Base-by-base conservation (phyloP, 306 rosid species). In the Morella rubra region DNA sequence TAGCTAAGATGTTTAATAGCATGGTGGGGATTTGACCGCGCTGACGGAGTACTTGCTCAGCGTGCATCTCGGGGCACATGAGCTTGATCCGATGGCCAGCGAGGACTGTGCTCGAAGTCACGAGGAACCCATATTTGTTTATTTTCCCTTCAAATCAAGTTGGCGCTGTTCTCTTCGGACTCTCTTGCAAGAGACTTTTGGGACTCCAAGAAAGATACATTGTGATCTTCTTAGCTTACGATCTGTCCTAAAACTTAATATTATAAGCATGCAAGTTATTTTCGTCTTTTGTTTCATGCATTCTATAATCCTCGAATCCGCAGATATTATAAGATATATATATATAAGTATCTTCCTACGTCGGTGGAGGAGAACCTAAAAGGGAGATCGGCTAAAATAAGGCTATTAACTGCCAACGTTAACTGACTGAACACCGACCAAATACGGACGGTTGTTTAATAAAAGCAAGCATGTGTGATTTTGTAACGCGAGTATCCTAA, bases 21-120 rank as follows among this genome's bases (percentile, higher is more conserved):
- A 58, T 58, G 64, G 37, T 58, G 64, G 64, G 40, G 64, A 20
- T 58, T 58, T 58, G 19, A 9, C 10, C 5, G 20, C 37, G 6
- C 8, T 58, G 64, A 22, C 4, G 12, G 20, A 8, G 5, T 12
- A 15, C 4, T 14, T 61, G 45, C n/a, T 32, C 71, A 66, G 55
- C 73, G 55, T 70, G 73, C 59, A 47, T 70, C 58, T 70, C 73
- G 55, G 73, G 7, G 73, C 55, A 70, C 73, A 70, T 70, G 73
- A 70, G 13, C 20, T 7, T 47, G 73, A 70, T 70, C 37, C 18
- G 22, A 47, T 46, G 73, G 20, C 47, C 73, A 70, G 73, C 73
- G 73, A 70, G 73, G 59, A 24, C 42, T 49, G 73, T 47, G 55
- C 42, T 70, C 41, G 49, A 46, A 15, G 73, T 70, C 73, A 70